Conservation (phyloP, 2,329 filamentous ascomycete species). For the Ophiobolus disseminans region DNA sequence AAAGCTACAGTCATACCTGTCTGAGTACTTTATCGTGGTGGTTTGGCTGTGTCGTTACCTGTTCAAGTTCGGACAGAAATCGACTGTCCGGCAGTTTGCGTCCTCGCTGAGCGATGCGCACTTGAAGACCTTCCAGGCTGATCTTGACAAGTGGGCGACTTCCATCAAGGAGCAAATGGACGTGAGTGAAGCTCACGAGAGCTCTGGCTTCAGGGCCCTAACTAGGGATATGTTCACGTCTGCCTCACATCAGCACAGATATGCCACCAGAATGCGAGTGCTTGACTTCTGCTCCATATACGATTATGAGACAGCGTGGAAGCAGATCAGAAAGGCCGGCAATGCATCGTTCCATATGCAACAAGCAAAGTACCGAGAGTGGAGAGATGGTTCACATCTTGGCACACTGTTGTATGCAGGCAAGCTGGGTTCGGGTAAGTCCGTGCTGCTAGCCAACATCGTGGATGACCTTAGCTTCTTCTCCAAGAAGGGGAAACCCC, state of each 20-base stretch:
- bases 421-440: constrained; percentile 56
- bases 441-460: constrained; percentile 55
- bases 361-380: constrained; percentile 31
- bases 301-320: constrained; percentile 52
- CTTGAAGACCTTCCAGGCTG: constrained; percentile 39
- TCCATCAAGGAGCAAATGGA: constrained; percentile 49
- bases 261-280: constrained; percentile 31
- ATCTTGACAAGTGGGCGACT: constrained; percentile 46
- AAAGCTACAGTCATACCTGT: constrained; percentile 44
- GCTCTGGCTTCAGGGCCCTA: constrained; percentile 32
- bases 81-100: constrained; percentile 38
- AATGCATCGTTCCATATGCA: constrained; percentile 37
- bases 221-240: constrained; percentile 18
- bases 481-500: neutral
- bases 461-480: constrained; percentile 37
- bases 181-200: constrained; percentile 34
- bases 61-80: constrained; percentile 44
- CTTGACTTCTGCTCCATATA: constrained; percentile 54
- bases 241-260: constrained; percentile 19
- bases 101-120: constrained; percentile 43
- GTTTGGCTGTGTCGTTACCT: constrained; percentile 51
- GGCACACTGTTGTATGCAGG: constrained; percentile 48
- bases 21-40: constrained; percentile 53
- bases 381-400: constrained; percentile 31
- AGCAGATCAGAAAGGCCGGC: constrained; percentile 52